Evolutionary conservation across 768 basidiomycete species (phyloP).

Genomic region (Xerocomus spinulosus): DNA sequence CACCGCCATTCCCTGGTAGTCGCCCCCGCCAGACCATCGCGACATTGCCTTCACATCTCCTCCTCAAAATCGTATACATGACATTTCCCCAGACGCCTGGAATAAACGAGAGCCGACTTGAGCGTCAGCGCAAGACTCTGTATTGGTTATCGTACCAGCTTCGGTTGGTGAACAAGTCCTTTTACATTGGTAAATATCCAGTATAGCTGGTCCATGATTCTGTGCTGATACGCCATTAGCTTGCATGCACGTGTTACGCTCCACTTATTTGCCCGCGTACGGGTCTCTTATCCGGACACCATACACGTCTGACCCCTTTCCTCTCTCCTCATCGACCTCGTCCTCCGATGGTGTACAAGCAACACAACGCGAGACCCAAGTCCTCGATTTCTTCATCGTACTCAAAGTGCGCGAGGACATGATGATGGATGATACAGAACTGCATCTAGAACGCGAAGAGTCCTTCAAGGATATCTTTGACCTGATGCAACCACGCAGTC

Average conservation of each 20-base stretch:
- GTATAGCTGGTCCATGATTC: background rate
- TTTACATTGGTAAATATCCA: constrained; percentile 54
- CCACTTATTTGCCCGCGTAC: constrained; percentile 68
- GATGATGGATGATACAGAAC: constrained; percentile 65
- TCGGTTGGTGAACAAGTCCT: constrained; percentile 57
- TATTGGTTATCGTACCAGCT: constrained; percentile 66
- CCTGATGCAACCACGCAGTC: constrained; percentile 64
- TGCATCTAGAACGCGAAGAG: constrained; percentile 74
- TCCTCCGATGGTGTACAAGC: constrained; percentile 34
- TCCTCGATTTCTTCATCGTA: constrained; percentile 75
- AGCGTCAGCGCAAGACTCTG: constrained; percentile 60
- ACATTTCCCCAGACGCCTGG: constrained; percentile 53
- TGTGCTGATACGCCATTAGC: constrained; percentile 35
- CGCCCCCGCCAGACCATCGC: constrained; percentile 20
- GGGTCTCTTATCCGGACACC: constrained; percentile 55
- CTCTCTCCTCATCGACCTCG: constrained; percentile 34
- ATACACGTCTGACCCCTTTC: constrained; percentile 79
- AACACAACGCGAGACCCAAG: constrained; percentile 66
- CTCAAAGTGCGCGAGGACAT: constrained; percentile 79
- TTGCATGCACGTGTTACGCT: constrained; percentile 78
- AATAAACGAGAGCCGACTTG: constrained; percentile 36
- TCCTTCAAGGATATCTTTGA: constrained; percentile 78
- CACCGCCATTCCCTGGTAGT: constrained; percentile 35
- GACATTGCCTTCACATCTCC: constrained; percentile 54
- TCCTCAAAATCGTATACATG: constrained; percentile 64